A percentile compares a stretch with the other conserved stretches of the same genome.
phyloP scores from a whole-genome alignment of 768 basidiomycete species.

The Lepiota venenata region DNA sequence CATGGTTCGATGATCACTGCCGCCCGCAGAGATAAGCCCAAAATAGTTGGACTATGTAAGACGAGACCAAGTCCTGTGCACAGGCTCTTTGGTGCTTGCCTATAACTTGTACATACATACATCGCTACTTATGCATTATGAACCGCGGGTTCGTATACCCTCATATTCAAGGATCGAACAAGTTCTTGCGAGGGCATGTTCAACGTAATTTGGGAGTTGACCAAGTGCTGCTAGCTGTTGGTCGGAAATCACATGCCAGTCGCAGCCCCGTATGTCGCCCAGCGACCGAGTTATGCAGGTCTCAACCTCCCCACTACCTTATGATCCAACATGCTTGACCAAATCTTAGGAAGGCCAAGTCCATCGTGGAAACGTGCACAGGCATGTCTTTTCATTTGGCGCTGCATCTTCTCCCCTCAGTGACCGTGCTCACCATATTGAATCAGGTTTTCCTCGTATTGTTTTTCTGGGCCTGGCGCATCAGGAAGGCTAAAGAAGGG shows the following conservation, averaged over 20 bases:
- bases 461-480: constrained; percentile 87
- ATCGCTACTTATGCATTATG: no score
- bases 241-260: constrained; percentile 5
- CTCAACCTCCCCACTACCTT: background rate
- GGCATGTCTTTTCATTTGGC: constrained; percentile 33
- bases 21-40: no score
- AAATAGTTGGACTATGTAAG: background rate
- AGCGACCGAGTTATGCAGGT: no score
- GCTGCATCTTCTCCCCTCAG: background rate
- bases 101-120: background rate
- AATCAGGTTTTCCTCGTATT: constrained; percentile 84
- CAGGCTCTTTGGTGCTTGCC: no score
- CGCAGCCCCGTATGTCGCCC: no score
- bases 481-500: constrained; percentile 57
- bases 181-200: no score
- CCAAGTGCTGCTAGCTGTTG: background rate
- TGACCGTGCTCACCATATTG: constrained; percentile 4
- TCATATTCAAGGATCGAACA: no score
- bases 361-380: constrained; percentile 89
- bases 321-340: constrained; percentile 76
- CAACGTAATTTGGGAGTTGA: background rate
- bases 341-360: constrained; percentile 83
- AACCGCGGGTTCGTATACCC: no score
- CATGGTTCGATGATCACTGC: constrained; percentile 5
- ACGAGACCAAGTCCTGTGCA: no score